Percentiles rank a stretch among this genome's conserved stretches.
phyloP scores from a whole-genome alignment of 371 early-diverging fungal species.

The Mucor saturninus region DNA sequence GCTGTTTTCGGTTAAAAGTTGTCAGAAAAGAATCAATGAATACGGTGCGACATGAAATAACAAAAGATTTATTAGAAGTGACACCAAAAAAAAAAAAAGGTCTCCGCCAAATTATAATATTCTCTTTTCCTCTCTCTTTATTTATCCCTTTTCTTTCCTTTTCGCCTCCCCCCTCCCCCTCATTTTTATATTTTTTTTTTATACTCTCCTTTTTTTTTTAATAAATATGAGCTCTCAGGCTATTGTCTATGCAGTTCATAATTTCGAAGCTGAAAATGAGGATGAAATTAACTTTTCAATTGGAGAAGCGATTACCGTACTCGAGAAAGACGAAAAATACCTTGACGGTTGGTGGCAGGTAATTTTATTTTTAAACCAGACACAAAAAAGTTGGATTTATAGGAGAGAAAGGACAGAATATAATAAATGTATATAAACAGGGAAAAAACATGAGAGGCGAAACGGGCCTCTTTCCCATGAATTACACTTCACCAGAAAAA shows the following conservation, averaged over 20 bases:
- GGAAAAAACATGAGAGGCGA: conserved; percentile 66
- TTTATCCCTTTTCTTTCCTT: conserved; percentile 2
- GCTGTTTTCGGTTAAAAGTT: too few species aligned
- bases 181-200: conserved; percentile 2
- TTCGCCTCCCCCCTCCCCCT: background rate
- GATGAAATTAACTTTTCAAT: conserved; percentile 77
- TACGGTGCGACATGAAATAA: too few species aligned
- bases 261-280: conserved; percentile 73
- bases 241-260: conserved; percentile 68
- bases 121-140: background rate
- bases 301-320: conserved; percentile 75
- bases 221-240: background rate
- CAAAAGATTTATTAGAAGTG: background rate
- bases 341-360: conserved; percentile 91
- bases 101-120: background rate
- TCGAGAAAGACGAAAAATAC: conserved; percentile 80
- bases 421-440: conserved; percentile 23
- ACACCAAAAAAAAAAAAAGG: background rate
- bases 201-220: background rate
- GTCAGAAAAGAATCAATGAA: too few species aligned
- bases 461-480: conserved; percentile 79
- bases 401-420: conserved; percentile 1
- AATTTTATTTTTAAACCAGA: conserved; percentile 18
- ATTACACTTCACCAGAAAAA: conserved; percentile 56
- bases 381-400: conserved; percentile 3